A percentile compares a stretch with the other conserved stretches of the same genome.
phyloP scores from a whole-genome alignment of 805 yeast species.

The Starmerella bombi region DNA sequence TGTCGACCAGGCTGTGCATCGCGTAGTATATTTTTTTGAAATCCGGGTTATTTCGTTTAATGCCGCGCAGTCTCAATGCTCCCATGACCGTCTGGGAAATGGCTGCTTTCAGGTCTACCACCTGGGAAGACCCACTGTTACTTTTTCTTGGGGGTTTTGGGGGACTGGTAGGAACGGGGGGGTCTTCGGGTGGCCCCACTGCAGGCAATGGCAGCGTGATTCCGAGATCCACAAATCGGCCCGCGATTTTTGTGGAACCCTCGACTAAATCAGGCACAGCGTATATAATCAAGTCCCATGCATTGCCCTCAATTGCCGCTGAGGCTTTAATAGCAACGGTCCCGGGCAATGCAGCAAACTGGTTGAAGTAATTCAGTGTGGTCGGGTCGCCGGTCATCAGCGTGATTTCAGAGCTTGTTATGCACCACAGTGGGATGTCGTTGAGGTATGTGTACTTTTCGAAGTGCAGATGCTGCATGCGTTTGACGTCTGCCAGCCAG shows the following conservation, averaged over 20 bases:
- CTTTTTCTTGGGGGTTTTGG: no score
- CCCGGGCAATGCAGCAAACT: conserved; percentile 10
- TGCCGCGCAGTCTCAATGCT: conserved; percentile 28
- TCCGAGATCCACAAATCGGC: conserved; percentile 10
- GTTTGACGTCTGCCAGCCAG: not conserved
- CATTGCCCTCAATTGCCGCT: not conserved
- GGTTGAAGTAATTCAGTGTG: conserved; percentile 12
- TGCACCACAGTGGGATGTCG: conserved; percentile 15
- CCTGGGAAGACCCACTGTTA: not conserved
- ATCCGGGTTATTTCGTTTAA: conserved; percentile 21
- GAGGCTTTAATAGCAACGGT: not conserved
- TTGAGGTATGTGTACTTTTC: conserved; percentile 5
- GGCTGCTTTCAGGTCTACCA: conserved; percentile 4
- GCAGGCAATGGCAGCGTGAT: not conserved
- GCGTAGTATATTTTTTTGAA: conserved; percentile 23
- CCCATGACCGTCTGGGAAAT: conserved; percentile 26
- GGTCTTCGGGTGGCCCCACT: not conserved
- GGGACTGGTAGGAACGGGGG: no score
- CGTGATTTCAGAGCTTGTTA: conserved; percentile 16
- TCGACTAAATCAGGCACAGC: conserved; percentile 6
- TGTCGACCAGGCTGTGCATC: conserved; percentile 22
- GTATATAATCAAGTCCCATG: conserved; percentile 8
- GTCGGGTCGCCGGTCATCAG: conserved; percentile 12
- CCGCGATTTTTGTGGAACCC: conserved; percentile 5
- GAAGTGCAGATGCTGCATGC: not conserved